Percentiles rank a stretch among this genome's conserved stretches.
Evolutionary conservation across 306 rosid species (phyloP).

Genomic region (Vigna nakashimae): DNA sequence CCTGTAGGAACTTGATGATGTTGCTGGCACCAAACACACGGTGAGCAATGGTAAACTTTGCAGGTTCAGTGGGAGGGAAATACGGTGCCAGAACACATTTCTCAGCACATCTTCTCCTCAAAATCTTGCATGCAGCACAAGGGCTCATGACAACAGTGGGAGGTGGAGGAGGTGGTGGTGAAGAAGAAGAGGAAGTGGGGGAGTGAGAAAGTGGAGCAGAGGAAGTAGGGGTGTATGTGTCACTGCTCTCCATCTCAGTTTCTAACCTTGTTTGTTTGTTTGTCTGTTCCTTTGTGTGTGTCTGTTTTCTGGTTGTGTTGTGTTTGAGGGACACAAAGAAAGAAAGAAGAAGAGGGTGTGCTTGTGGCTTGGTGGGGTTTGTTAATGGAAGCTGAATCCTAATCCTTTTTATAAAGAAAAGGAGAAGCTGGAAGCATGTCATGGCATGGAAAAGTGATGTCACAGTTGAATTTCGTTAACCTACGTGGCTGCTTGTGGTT

Average conservation of each 20-base stretch:
- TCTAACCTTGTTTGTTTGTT: neutral
- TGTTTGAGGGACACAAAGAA: conserved; percentile 1
- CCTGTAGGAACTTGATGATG: conserved; percentile 94
- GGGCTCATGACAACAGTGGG: conserved; percentile 69
- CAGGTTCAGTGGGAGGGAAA: conserved; percentile 91
- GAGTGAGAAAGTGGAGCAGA: conserved; percentile 51
- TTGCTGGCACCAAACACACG: conserved; percentile 97
- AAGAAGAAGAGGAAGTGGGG: conserved; percentile 50
- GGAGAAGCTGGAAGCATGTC: conserved; percentile 6
- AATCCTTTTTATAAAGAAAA: conserved; percentile 45
- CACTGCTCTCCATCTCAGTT: conserved; percentile 57
- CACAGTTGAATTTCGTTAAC: conserved; percentile 46
- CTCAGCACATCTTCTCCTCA: conserved; percentile 84
- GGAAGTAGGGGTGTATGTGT: conserved; percentile 48
- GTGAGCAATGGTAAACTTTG: conserved; percentile 94
- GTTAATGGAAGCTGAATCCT: conserved; percentile 18
- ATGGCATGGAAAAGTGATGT: conserved; percentile 40
- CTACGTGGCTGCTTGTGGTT: conserved; percentile 51
- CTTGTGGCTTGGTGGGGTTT: conserved; percentile 41
- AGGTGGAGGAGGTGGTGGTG: conserved; percentile 32
- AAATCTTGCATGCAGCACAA: conserved; percentile 93
- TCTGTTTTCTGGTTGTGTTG: conserved; percentile 5
- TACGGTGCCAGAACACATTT: conserved; percentile 92
- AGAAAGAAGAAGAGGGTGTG: neutral
- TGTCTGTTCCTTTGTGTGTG: conserved; percentile 14